These are phyloP conservation scores for Fonsecaea nubica DNA, from an alignment of 2,329 filamentous ascomycete genomes.

Conservation along the genomic window DNA sequence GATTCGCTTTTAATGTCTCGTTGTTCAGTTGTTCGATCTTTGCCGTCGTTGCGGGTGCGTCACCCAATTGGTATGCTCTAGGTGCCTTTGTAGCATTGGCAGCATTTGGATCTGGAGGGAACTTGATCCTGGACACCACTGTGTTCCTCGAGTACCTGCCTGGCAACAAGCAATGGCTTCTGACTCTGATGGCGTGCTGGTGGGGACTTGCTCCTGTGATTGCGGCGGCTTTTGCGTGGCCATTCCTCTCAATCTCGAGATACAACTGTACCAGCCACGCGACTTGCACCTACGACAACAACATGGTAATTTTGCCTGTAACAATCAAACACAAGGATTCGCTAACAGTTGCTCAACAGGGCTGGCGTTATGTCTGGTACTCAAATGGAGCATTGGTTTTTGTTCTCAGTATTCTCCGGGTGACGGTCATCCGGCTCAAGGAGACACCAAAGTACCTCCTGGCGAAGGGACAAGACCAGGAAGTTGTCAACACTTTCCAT, in stretches of 20 bases:
- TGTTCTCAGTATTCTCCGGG: conserved; percentile 72
- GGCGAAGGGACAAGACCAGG: conserved; percentile 72
- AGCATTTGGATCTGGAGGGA: conserved; percentile 46
- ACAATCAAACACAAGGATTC: background rate
- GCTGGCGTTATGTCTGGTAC: conserved; percentile 77
- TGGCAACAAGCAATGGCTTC: conserved; percentile 66
- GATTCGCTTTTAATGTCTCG: conserved; percentile 71
- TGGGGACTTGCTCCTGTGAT: conserved; percentile 43
- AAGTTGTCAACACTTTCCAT: conserved; percentile 70
- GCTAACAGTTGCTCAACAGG: conserved; percentile 50
- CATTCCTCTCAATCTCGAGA: conserved; percentile 31
- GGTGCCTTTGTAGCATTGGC: conserved; percentile 36
- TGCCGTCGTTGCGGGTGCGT: conserved; percentile 68
- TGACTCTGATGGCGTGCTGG: conserved; percentile 47
- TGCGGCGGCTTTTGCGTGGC: conserved; percentile 38
- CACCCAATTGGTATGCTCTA: conserved; percentile 61
- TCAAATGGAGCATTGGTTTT: conserved; percentile 72
- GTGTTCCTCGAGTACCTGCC: conserved; percentile 66
- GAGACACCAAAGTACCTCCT: conserved; percentile 80
- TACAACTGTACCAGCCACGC: conserved; percentile 43
- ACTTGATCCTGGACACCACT: conserved; percentile 48
- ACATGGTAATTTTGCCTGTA: conserved; percentile 44
- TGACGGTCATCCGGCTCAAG: conserved; percentile 72
- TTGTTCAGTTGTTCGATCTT: conserved; percentile 68
- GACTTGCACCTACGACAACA: conserved; percentile 58